Evolutionary conservation across 441 rosid species (phyloP), one percentile per base, ranked within the genome.

Genomic region (Bocquillonia castaneifolia): DNA sequence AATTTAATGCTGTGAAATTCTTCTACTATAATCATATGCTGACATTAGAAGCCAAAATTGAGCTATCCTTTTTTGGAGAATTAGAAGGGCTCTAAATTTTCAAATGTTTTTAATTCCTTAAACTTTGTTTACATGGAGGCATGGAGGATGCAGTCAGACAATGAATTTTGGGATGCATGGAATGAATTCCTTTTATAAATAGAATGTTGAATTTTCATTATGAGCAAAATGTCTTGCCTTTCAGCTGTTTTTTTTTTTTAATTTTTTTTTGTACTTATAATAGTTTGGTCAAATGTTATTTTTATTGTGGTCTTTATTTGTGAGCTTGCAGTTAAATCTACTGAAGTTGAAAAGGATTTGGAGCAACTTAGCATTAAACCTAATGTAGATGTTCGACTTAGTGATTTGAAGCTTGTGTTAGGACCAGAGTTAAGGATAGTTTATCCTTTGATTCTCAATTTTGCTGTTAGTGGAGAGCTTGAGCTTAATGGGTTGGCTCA

Each of bases 391-490:
- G 72, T 94, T 70, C 94, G 93, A 69, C 88, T 94, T 63, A 86
- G 84, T 70, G 95, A 91, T 82, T 81, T 93, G 84, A 94, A 90
- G 84, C 97, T 94, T 76, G 88, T 85, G 59, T 83, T 94, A 74
- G 99, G 99, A 76, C 97, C 97, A 62, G 97, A 92, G 76, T 78
- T 94, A 81, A 88, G 91, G 80, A 87, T 94, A 66, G 86, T 90
- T 36, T 94, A 91, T 84, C 98, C 99, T 77, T 81, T 94, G 79
- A 92, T 94, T 76, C 91, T 94, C 63, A 92, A 92, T 74, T 94
- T 92, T 68, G 77, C 74, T 71, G 85, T 94, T 73, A 91, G 97
- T 63, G 99, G 99, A 60, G 97, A 88, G 76, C 90, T 94, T 31
- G 99, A 91, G 79, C 80, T 91, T 69, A 91, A 91, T 79, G 99